phyloP scores from a whole-genome alignment of 2,329 filamentous ascomycete genomes.

The Cytospora schulzeri region DNA sequence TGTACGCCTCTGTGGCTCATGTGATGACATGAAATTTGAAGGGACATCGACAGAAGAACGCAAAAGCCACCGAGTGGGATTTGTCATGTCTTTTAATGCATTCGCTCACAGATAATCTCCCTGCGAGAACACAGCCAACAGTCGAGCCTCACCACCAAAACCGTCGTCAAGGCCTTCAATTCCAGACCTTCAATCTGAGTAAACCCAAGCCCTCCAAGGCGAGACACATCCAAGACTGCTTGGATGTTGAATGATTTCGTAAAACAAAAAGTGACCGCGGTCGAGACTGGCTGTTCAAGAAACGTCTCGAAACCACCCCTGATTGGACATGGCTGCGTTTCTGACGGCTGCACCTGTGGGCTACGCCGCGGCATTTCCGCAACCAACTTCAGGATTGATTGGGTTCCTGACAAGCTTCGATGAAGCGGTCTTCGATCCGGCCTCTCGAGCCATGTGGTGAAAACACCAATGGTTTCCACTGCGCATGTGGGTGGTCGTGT shows the following conservation, averaged over 20 bases:
- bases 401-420: slow-evolving; percentile 1
- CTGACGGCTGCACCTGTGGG: not conserved
- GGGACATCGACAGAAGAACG: not conserved
- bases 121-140: slow-evolving; percentile 4
- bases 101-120: not conserved
- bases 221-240: not conserved
- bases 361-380: not conserved
- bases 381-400: slow-evolving; percentile 2
- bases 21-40: not conserved
- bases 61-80: not conserved
- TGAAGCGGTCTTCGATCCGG: slow-evolving; percentile 10
- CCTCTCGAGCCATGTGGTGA: not conserved
- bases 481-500: not conserved
- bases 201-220: not conserved
- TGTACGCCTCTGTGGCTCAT: not conserved
- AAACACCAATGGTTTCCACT: not conserved
- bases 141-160: not conserved
- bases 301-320: slow-evolving; percentile 1
- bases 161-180: not conserved
- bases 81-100: not conserved
- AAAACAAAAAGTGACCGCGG: slow-evolving; percentile 11
- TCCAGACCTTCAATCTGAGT: not conserved
- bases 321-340: not conserved
- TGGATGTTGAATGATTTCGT: not conserved
- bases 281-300: slow-evolving; percentile 13